Evolutionary conservation across 805 yeast species (phyloP), one percentile per base, ranked within the genome.

Genomic region (Starmerella asiatica): DNA sequence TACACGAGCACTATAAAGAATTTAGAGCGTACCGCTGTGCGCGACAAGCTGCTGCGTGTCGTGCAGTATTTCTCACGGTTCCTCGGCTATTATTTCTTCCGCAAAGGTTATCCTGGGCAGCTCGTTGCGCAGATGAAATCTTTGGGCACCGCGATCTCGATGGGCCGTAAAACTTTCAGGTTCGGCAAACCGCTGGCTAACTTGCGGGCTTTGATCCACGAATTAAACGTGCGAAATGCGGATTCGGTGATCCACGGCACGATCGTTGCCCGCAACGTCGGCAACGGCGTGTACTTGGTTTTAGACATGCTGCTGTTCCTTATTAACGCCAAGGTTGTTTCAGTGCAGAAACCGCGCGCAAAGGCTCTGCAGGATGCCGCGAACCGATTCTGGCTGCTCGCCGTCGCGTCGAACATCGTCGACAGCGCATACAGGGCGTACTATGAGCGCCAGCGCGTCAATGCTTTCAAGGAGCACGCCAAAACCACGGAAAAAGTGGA

Each of bases 1-100:
- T 51, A 51, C 33, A 38, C 40, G 26, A 36, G 44, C 29, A 44
- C 50, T 3, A 40, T 42, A 15, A 20, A 30, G 14, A 42, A 46
- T 29, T 44, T 52, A 16, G 56, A 52, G 44, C 47, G 46, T 34
- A 51, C 55, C 14, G 72, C 76, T 30, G 88, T 88, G 43, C 70
- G 94, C 50, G 95, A 85, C 56, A 85, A 85, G 64, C 59, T 76
- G 12, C 67, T 81, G 54, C 76, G 95, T 50, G 62, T 79, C 39
- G 69, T 82, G 35, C 94, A 88, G 49, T 86, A 86, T 63, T 67
- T 81, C 48, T 71, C 83, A 11, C 68, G 93, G 44, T 79, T 86
- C 58, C 60, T 83, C 33, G 64, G 80, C 15, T 79, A 65, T 58
- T 73, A 75, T 55, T 65, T 72, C 37, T 65, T 67, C 34, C 70